A percentile compares a stretch with the other conserved stretches of the same genome.
These are phyloP conservation scores for Suaeda aralocaspica DNA, from an alignment of 148 eudicot species.

Conservation along the genomic window DNA sequence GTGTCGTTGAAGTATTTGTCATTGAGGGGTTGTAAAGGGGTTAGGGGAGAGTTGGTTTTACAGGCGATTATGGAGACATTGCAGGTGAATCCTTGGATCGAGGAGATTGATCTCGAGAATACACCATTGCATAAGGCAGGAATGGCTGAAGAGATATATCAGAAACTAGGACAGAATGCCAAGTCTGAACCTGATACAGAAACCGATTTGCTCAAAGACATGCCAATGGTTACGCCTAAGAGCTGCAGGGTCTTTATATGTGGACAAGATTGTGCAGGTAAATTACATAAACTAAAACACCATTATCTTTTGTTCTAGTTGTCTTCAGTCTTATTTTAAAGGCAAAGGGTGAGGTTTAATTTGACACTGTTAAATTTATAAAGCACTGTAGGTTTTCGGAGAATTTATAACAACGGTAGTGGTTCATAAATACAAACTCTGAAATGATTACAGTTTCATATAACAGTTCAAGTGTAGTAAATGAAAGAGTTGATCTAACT, in stretches of 20 bases:
- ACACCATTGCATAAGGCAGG: constrained; percentile 69
- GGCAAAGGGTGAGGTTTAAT: background rate
- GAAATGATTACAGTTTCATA: background rate
- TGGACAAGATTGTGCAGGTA: constrained; percentile 89
- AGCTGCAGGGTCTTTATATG: constrained; percentile 77
- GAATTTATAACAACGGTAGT: background rate
- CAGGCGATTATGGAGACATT: constrained; percentile 59
- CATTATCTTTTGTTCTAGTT: background rate
- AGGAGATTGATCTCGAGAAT: constrained; percentile 75
- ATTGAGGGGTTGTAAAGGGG: constrained; percentile 83
- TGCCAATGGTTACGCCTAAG: constrained; percentile 72
- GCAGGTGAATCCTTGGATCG: constrained; percentile 90
- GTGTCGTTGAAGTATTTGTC: constrained; percentile 56
- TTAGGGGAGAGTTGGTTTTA: constrained; percentile 59
- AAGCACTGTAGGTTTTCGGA: background rate
- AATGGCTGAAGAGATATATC: constrained; percentile 57
- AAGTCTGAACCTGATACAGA: constrained; percentile 50
- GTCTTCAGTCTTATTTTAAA: background rate
- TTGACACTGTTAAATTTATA: background rate
- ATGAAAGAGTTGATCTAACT: background rate
- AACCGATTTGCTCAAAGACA: constrained; percentile 65
- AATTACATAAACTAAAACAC: background rate
- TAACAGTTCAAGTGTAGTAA: no score
- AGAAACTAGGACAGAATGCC: constrained; percentile 66
- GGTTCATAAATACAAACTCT: background rate